Conservation (phyloP, 1,284 basidiomycete genomes). For the Earliella scabrosa region DNA sequence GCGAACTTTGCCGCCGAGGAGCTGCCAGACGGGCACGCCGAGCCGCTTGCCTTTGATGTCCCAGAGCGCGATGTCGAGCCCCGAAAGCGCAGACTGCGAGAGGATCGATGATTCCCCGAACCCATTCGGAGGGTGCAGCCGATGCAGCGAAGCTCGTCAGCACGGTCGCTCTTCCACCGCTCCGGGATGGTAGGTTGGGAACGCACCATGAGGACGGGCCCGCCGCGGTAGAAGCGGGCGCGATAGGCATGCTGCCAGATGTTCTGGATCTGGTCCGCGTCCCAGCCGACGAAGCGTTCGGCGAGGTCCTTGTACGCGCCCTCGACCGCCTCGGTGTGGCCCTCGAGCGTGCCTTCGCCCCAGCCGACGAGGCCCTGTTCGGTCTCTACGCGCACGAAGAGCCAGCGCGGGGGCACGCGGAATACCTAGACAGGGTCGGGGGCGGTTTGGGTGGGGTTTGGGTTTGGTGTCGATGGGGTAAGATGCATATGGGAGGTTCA, state of each 20-base stretch:
- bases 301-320: conserved; percentile 68
- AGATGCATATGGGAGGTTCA: too few species aligned
- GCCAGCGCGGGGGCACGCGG: conserved; percentile 75
- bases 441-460: too few species aligned
- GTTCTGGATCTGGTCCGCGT: conserved; percentile 74
- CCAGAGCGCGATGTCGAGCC: conserved; percentile 62
- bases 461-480: too few species aligned
- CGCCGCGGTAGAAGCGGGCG: conserved; percentile 74
- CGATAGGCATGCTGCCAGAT: conserved; percentile 72
- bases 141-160: conserved; percentile 6
- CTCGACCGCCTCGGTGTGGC: conserved; percentile 79
- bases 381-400: conserved; percentile 78
- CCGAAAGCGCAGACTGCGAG: conserved; percentile 54
- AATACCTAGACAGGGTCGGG: conserved; percentile 55
- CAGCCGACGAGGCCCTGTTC: conserved; percentile 72
- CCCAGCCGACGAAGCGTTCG: conserved; percentile 66
- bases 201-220: conserved; percentile 71
- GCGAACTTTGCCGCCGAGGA: conserved; percentile 75
- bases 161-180: neutral
- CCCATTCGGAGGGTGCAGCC: too few species aligned
- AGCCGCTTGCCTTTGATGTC: conserved; percentile 83
- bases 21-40: conserved; percentile 75
- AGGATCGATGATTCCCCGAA: too few species aligned
- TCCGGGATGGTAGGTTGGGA: neutral
- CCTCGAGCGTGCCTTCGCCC: conserved; percentile 70